Conservation (phyloP, 305 asterid species). For the Fraxinus angustifolia region DNA sequence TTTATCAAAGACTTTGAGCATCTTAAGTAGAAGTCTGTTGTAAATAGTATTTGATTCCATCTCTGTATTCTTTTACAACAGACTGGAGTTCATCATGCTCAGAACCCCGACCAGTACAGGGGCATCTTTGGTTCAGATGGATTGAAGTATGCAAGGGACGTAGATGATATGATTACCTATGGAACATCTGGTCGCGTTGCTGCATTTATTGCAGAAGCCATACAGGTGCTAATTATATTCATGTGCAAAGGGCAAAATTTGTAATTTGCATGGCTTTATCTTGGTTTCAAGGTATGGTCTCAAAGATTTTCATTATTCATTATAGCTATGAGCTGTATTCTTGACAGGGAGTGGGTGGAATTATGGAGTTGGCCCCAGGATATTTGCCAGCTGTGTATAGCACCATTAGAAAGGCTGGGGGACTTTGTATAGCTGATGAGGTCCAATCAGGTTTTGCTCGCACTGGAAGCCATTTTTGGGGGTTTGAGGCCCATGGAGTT, state of each 20-base stretch:
- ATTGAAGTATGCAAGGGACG: conserved; percentile 67
- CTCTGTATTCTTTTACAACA: conserved; percentile 27
- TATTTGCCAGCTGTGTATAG: conserved; percentile 75
- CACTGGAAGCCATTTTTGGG: conserved; percentile 86
- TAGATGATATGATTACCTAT: conserved; percentile 67
- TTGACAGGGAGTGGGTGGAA: conserved; percentile 87
- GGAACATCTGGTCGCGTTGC: conserved; percentile 87
- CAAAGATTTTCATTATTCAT: not conserved
- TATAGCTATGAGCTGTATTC: conserved; percentile 9
- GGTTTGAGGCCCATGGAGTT: conserved; percentile 82
- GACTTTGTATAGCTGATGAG: conserved; percentile 83
- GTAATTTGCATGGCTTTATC: not conserved
- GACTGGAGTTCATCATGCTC: conserved; percentile 85
- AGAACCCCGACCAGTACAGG: conserved; percentile 79
- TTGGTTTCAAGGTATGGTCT: not conserved
- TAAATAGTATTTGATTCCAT: not conserved
- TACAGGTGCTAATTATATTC: conserved; percentile 57
- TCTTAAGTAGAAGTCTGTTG: not conserved
- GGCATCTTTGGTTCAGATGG: conserved; percentile 82
- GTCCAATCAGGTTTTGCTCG: conserved; percentile 81
- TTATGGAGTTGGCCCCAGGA: conserved; percentile 94
- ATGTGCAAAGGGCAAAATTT: not conserved
- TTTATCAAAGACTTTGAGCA: not conserved
- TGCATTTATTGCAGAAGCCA: conserved; percentile 79
- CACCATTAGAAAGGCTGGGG: conserved; percentile 70